phyloP scores from a whole-genome alignment of 352 stramenopile species.

The Phytophthora fragariae region DNA sequence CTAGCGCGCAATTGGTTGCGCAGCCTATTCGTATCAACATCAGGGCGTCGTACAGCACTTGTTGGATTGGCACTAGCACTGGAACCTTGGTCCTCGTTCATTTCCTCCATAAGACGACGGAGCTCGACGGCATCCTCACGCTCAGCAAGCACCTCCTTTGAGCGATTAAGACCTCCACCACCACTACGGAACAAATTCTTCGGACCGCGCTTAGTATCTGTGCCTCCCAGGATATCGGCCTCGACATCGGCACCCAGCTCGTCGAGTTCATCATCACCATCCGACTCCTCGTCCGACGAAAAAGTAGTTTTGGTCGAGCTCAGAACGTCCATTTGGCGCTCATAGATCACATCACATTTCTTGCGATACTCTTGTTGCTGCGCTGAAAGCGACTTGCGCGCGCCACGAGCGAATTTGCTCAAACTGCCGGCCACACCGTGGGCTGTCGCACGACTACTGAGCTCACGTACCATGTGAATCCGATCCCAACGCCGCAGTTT shows the following conservation, averaged over 20 bases:
- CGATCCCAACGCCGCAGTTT: constrained; percentile 86
- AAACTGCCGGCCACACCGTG: constrained; percentile 76
- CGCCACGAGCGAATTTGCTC: constrained; percentile 84
- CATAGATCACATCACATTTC: constrained; percentile 88
- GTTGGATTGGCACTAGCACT: constrained; percentile 33
- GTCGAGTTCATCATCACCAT: constrained; percentile 75
- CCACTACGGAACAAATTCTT: constrained; percentile 83
- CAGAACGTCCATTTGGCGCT: constrained; percentile 85
- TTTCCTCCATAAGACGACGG: constrained; percentile 80
- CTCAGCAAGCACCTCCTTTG: constrained; percentile 75
- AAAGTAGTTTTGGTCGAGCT: constrained; percentile 67
- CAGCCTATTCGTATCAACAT: constrained; percentile 70
- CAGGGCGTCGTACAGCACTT: constrained; percentile 58
- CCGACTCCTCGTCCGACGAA: constrained; percentile 79
- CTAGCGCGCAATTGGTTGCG: constrained; percentile 75
- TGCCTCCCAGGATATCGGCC: constrained; percentile 74
- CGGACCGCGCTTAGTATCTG: constrained; percentile 69
- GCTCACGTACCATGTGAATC: constrained; percentile 82
- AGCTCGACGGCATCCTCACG: constrained; percentile 85
- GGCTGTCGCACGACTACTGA: constrained; percentile 78
- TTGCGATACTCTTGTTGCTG: constrained; percentile 89
- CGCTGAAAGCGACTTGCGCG: constrained; percentile 79
- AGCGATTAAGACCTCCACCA: constrained; percentile 78
- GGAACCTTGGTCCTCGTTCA: constrained; percentile 75
- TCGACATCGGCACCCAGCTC: constrained; percentile 82